phyloP scores from a whole-genome alignment of 345 rosid species.

The Angophora floribunda region DNA sequence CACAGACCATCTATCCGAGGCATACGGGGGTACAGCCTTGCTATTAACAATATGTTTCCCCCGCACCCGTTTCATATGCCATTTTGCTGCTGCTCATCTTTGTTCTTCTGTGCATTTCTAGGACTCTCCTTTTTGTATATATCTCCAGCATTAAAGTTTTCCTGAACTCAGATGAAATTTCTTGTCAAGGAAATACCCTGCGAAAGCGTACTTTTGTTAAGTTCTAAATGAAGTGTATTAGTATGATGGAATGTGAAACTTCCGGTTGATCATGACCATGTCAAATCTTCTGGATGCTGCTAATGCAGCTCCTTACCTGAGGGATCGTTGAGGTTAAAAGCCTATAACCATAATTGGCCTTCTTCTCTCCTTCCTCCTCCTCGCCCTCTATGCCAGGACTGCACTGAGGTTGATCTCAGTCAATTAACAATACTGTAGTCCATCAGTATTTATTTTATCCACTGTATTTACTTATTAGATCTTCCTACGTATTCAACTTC shows the following conservation, averaged over 20 bases:
- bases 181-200: background rate
- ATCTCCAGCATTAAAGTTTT: background rate
- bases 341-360: background rate
- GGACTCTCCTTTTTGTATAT: background rate
- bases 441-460: background rate
- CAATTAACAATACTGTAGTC: background rate
- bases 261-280: background rate
- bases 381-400: background rate
- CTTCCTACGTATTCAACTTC: background rate
- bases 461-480: background rate
- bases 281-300: background rate
- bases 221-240: background rate
- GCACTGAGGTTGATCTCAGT: background rate
- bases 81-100: background rate
- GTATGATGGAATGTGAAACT: background rate
- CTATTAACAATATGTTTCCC: background rate
- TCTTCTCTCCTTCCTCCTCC: background rate
- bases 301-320: background rate
- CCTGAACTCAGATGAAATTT: background rate
- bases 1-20: constrained; percentile 17
- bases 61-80: background rate
- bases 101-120: background rate
- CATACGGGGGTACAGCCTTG: constrained; percentile 31
- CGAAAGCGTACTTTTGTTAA: background rate
- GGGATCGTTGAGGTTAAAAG: background rate